These are phyloP conservation scores for Pleurotus ostreatus DNA, from an alignment of 768 basidiomycete genomes.

Conservation along the genomic window DNA sequence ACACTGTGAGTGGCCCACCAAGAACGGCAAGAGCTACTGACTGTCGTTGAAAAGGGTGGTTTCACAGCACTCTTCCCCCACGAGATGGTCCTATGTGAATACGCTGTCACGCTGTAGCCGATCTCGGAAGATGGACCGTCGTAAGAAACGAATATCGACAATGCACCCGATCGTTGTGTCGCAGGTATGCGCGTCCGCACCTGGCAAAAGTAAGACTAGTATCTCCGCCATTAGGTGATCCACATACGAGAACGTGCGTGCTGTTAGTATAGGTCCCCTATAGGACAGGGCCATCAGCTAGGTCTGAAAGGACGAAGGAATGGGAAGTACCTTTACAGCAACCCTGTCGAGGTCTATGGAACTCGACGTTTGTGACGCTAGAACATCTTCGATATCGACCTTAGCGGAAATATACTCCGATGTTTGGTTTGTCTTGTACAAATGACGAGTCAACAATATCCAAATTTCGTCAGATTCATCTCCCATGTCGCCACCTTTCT, in stretches of 20 bases:
- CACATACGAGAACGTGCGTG: slow-evolving; percentile 40
- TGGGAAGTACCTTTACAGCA: slow-evolving; percentile 6
- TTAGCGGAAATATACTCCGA: slow-evolving; percentile 69
- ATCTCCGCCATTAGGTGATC: not conserved
- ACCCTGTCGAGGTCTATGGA: slow-evolving; percentile 4
- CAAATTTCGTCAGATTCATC: slow-evolving; percentile 54
- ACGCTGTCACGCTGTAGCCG: slow-evolving; percentile 67
- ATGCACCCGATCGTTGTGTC: slow-evolving; percentile 30
- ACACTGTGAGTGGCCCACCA: not conserved
- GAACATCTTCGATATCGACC: slow-evolving; percentile 23
- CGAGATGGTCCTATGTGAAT: slow-evolving; percentile 35
- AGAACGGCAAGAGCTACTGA: slow-evolving; percentile 10
- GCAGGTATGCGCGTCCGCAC: slow-evolving; percentile 29
- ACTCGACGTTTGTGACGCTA: not conserved
- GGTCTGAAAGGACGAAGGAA: not conserved
- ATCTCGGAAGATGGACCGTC: slow-evolving; percentile 60
- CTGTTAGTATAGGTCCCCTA: slow-evolving; percentile 53
- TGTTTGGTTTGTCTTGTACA: slow-evolving; percentile 50
- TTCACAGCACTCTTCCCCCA: slow-evolving; percentile 43
- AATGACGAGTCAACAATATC: slow-evolving; percentile 79
- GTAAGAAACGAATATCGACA: slow-evolving; percentile 63
- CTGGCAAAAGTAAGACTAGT: slow-evolving; percentile 18
- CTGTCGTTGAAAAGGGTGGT: slow-evolving; percentile 39
- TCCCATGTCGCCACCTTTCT: slow-evolving; percentile 23
- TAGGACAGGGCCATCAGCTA: not conserved